phyloP scores from a whole-genome alignment of 495 filamentous ascomycete genomes.

The Trichoderma gamsii region DNA sequence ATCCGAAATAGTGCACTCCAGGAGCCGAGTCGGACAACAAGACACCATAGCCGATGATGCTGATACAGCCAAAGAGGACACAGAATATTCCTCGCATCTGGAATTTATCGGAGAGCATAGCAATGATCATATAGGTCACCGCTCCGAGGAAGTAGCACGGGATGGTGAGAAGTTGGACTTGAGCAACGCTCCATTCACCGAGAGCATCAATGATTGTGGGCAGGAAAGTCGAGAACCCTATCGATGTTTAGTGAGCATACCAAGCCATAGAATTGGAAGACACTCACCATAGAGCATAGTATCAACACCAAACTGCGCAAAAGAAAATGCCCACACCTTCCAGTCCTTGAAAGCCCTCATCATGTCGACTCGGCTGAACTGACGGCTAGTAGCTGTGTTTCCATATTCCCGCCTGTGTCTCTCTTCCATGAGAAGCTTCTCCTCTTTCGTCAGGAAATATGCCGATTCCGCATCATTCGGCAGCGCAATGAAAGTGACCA shows the following conservation, averaged over 20 bases:
- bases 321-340: slow-evolving; percentile 59
- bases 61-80: slow-evolving; percentile 50
- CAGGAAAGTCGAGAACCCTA: slow-evolving; percentile 65
- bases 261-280: neutral
- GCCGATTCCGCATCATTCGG: slow-evolving; percentile 60
- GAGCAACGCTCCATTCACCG: slow-evolving; percentile 52
- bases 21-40: slow-evolving; percentile 52
- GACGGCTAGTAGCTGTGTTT: slow-evolving; percentile 52
- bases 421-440: slow-evolving; percentile 45
- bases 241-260: neutral
- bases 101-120: slow-evolving; percentile 54
- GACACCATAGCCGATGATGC: slow-evolving; percentile 63
- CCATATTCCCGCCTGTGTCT: slow-evolving; percentile 48
- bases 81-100: slow-evolving; percentile 58
- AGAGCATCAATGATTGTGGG: slow-evolving; percentile 71
- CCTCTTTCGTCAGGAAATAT: slow-evolving; percentile 54
- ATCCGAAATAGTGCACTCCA: slow-evolving; percentile 62
- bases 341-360: slow-evolving; percentile 51
- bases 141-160: slow-evolving; percentile 69
- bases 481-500: slow-evolving; percentile 55
- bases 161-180: slow-evolving; percentile 71
- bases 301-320: slow-evolving; percentile 61
- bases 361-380: slow-evolving; percentile 50
- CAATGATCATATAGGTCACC: slow-evolving; percentile 55
- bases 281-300: slow-evolving; percentile 62